Base-by-base conservation (phyloP, 306 rosid species). In the Dalbergia oliveri region DNA sequence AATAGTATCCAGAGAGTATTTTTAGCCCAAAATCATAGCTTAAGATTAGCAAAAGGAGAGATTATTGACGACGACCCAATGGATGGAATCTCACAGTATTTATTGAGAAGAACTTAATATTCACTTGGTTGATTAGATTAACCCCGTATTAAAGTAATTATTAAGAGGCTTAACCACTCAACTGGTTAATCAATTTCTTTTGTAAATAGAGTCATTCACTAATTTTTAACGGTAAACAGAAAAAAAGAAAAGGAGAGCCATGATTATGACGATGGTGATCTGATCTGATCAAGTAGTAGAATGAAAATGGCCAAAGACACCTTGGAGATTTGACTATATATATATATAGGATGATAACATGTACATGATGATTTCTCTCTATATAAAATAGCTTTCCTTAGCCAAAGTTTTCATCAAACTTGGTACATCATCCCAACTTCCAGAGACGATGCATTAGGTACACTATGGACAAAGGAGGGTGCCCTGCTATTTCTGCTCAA, bases 371-470 rank as follows among this genome's bases (percentile, higher is more conserved):
- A 78, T 75, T 62, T 1, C 59, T n/a, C 21, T n/a, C 2, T 26
- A 26, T 26, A 26, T 26, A 26, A 39, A 16, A 16, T 58, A 65
- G 11, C 31, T 47, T 50, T 66, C 10, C 53, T 37, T 56, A 51
- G 53, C 59, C 11, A 49, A 66, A 82, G 16, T 75, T 76, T 54
- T 59, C 50, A 93, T 73, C 50, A 93, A 70, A 93, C 90, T 69
- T 84, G 80, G 86, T 90, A 93, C 60, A 88, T 51, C 97, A 93
- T 93, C 61, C 96, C 96, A 59, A 93, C 97, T 83, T 93, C 97
- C 14, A 93, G 71, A 11, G 90, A 80, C 6, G 94, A 90, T 14
- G 92, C 89, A 18, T 89, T 90, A 14, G 97, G 93, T 61, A 82
- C 68, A 64, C 66, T 90, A 41, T 85, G 79, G 23, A 89, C 88